These are phyloP conservation scores for Asterophora lycoperdoides DNA, from an alignment of 768 basidiomycete genomes.

Conservation along the genomic window DNA sequence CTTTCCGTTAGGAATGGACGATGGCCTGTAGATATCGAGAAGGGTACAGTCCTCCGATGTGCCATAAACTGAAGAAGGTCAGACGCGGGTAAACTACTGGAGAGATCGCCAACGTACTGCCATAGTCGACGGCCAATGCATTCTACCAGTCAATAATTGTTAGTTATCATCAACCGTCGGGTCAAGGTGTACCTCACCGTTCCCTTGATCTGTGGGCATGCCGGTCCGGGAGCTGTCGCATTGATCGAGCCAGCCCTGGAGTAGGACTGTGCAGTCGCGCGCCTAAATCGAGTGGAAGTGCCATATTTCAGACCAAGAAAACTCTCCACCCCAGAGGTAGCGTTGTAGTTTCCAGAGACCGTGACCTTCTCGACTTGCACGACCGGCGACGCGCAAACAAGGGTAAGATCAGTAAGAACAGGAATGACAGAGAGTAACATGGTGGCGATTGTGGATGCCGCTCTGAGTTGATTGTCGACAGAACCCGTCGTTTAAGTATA, in stretches of 20 bases:
- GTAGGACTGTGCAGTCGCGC: conserved; percentile 14
- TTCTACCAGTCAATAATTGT: conserved; percentile 8
- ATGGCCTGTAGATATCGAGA: conserved; percentile 17
- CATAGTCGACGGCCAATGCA: conserved; percentile 17
- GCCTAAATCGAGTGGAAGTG: conserved; percentile 13
- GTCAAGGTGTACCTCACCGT: conserved; percentile 6
- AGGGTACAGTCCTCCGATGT: conserved; percentile 17
- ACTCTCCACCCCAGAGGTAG: conserved; percentile 16
- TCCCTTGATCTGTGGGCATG: conserved; percentile 19
- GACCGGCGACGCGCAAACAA: conserved; percentile 12
- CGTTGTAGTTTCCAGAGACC: conserved; percentile 15
- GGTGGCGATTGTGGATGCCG: neutral
- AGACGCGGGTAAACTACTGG: neutral
- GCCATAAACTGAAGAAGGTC: conserved; percentile 12
- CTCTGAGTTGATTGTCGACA: neutral
- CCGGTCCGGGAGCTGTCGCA: conserved; percentile 10
- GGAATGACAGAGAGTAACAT: conserved; percentile 13
- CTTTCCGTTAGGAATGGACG: conserved; percentile 3
- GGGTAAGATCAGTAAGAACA: conserved; percentile 4
- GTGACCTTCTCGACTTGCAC: conserved; percentile 9
- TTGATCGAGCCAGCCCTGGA: neutral
- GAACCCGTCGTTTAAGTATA: neutral
- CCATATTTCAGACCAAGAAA: conserved; percentile 19
- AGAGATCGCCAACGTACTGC: conserved; percentile 4
- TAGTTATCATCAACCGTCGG: too few species aligned